Conservation (phyloP, 148 eudicot genomes). For the Rhododendron griersonianum region DNA sequence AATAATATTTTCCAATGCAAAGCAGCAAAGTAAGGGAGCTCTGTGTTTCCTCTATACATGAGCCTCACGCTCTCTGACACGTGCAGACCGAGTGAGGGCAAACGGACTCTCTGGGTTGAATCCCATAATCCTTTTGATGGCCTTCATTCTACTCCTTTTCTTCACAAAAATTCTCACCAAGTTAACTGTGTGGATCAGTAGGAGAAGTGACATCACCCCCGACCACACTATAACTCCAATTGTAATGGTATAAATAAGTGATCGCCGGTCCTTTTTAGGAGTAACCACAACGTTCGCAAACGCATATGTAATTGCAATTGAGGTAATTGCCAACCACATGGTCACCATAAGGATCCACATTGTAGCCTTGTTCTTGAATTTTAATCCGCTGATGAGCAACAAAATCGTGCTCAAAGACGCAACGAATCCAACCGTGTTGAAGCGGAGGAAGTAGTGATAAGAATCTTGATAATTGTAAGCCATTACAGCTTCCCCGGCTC, state of each 20-base stretch:
- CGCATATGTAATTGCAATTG: neutral
- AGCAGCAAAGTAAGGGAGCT: too few relatives aligned
- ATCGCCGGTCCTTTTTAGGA: neutral
- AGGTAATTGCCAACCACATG: conserved; percentile 11
- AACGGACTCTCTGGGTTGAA: neutral
- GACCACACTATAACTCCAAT: neutral
- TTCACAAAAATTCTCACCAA: neutral
- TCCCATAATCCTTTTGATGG: neutral
- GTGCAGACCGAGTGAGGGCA: too few relatives aligned
- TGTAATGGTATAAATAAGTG: neutral
- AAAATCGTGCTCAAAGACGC: conserved; percentile 5
- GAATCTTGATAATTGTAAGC: neutral
- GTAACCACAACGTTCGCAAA: neutral
- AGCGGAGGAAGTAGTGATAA: neutral
- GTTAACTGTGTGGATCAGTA: neutral
- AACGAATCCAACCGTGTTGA: conserved; percentile 19
- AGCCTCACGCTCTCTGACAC: too few relatives aligned
- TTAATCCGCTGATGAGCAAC: conserved; percentile 8
- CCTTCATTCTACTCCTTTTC: neutral
- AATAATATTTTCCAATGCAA: too few relatives aligned
- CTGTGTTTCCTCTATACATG: too few relatives aligned
- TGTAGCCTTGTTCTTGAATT: neutral
- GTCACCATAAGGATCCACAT: neutral
- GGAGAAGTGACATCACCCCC: neutral
- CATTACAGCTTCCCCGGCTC: conserved; percentile 16